phyloP scores from a whole-genome alignment of 1,284 basidiomycete species.

The Trichosporon faecale region DNA sequence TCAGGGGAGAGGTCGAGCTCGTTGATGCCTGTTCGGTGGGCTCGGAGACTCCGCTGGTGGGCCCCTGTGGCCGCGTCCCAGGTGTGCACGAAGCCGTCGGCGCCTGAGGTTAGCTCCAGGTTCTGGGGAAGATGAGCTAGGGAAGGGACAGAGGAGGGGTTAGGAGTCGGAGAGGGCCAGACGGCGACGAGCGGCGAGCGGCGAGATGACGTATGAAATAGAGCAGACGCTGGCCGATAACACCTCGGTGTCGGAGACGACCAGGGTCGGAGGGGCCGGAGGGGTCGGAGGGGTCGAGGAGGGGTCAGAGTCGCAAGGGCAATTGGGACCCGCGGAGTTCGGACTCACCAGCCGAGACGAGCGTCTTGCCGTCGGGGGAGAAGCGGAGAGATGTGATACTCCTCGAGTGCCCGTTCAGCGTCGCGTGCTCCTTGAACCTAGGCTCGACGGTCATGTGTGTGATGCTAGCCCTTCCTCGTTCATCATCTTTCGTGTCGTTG shows the following conservation, averaged over 20 bases:
- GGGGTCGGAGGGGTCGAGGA: not conserved
- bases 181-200: too few relatives aligned
- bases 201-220: not conserved
- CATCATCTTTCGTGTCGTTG: not conserved
- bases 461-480: not conserved
- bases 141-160: not conserved
- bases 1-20: constrained; percentile 83
- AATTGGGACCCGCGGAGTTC: too few relatives aligned
- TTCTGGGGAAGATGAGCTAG: too few relatives aligned
- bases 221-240: too few relatives aligned
- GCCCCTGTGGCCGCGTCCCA: constrained; percentile 40
- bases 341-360: constrained; percentile 51
- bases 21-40: constrained; percentile 63
- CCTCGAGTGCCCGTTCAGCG: constrained; percentile 53
- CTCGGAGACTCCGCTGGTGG: constrained; percentile 31
- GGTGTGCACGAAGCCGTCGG: constrained; percentile 51
- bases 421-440: constrained; percentile 30
- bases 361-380: constrained; percentile 52
- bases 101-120: constrained; percentile 22
- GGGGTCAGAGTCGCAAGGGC: too few relatives aligned
- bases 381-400: constrained; percentile 53
- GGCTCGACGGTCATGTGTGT: constrained; percentile 1
- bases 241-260: too few relatives aligned
- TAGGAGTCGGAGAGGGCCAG: constrained; percentile 14
- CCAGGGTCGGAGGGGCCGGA: constrained; percentile 8